These are phyloP conservation scores for Ganoderma leucocontextum DNA, from an alignment of 1,284 basidiomycete species.

Conservation along the genomic window DNA sequence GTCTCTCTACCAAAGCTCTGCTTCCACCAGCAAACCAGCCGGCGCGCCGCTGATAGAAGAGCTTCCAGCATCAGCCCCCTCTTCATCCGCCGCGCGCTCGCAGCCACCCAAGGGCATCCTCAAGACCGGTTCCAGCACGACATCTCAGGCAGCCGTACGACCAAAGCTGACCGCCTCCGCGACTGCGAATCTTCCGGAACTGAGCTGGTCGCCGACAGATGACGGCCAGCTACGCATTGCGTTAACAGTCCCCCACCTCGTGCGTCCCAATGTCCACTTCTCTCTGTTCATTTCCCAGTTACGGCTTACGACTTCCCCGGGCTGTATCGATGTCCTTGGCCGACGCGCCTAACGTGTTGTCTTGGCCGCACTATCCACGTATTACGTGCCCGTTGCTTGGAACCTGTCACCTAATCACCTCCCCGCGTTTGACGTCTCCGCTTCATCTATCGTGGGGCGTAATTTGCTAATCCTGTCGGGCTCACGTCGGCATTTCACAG, in stretches of 20 bases:
- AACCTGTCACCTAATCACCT: background rate
- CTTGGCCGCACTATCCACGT: background rate
- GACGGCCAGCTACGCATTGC: slow-evolving; percentile 50
- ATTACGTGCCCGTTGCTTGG: background rate
- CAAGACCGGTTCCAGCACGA: slow-evolving; percentile 37
- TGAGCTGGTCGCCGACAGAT: slow-evolving; percentile 53
- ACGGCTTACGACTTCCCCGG: slow-evolving; percentile 3
- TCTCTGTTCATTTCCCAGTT: slow-evolving; percentile 1
- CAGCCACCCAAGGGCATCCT: slow-evolving; percentile 49
- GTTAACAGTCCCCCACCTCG: slow-evolving; percentile 61
- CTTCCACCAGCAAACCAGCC: slow-evolving; percentile 9
- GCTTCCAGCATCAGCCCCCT: slow-evolving; percentile 36
- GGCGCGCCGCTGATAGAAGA: slow-evolving; percentile 58
- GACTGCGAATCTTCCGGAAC: slow-evolving; percentile 46
- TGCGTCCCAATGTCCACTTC: slow-evolving; percentile 43
- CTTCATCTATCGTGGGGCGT: background rate
- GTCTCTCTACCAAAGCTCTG: slow-evolving; percentile 45
- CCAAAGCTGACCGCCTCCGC: background rate
- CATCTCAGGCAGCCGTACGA: slow-evolving; percentile 10
- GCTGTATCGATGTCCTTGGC: background rate
- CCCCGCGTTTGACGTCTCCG: background rate
- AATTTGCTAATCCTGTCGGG: slow-evolving; percentile 4
- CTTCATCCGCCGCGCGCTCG: slow-evolving; percentile 12
- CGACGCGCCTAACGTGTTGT: background rate
- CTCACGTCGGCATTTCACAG: slow-evolving; percentile 41